Base-by-base conservation (phyloP, 73 alveolate genomes). In the Durusdinium trenchii region DNA sequence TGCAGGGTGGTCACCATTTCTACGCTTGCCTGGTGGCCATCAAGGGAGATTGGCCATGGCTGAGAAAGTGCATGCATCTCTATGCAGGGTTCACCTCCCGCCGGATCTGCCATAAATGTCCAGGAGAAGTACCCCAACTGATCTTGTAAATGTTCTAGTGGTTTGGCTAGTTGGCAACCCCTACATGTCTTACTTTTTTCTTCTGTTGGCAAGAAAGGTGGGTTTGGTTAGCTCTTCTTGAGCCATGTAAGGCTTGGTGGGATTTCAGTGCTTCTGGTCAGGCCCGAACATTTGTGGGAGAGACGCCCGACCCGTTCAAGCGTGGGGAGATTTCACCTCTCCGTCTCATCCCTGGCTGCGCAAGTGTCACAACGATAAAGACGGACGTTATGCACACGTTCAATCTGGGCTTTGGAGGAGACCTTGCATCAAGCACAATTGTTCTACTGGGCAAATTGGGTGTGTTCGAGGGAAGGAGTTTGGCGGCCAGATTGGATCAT, bases 161-260 rank as follows among this genome's bases (percentile, higher is more conserved):
- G 9, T 28, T 43, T 32, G 3, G 35, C 20, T 46, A 4, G 38
- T 42, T 26, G 28, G n/a, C 67, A 43, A 48, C 50, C 47, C n/a
- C n/a, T n/a, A n/a, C n/a, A n/a, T n/a, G n/a, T n/a, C n/a, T n/a
- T n/a, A n/a, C n/a, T n/a, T n/a, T n/a, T n/a, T n/a, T n/a, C n/a
- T n/a, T n/a, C n/a, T n/a, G n/a, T n/a, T n/a, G n/a, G n/a, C n/a
- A n/a, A n/a, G n/a, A n/a, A n/a, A n/a, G n/a, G n/a, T n/a, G n/a
- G n/a, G n/a, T n/a, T n/a, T n/a, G n/a, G n/a, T n/a, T n/a, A n/a
- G n/a, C n/a, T n/a, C n/a, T n/a, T n/a, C n/a, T n/a, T n/a, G n/a
- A n/a, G n/a, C n/a, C n/a, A n/a, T n/a, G n/a, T n/a, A 7, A 84
- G 94, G 94, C 28, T n/a, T 84, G 94, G 94, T 84, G 94, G 94